Base-by-base conservation (phyloP, 768 basidiomycete species). In the Panaeolus cyanescens region DNA sequence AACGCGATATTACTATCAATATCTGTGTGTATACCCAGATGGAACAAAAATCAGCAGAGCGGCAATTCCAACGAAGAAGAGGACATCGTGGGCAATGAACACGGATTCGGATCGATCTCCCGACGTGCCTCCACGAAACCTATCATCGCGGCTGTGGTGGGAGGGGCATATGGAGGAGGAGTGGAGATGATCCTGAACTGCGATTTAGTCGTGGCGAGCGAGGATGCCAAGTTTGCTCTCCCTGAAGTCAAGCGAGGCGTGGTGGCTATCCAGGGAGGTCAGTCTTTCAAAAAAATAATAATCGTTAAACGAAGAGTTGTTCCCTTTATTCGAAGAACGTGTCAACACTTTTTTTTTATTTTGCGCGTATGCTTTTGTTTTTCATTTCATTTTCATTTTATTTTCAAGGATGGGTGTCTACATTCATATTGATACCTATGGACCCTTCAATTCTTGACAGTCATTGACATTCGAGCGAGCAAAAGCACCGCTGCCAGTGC, bases 231-330 rank as follows among this genome's bases (percentile, higher is more conserved):
- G 59, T 91, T 94, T 63, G 90, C 85, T 4, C 77, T 92, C 25
- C 90, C 90, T 0, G 92, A 93, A 65, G 92, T 92, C 4, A 89
- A 86, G 71, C 81, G 89, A 30, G 92, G 93, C 0, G 91, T 92
- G 7, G 68, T 90, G 31, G 91, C 90, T 12, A 74, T 82, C 12
- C 86, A 88, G 67, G 92, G 92, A 68, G 90, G 90, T 87, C 62
- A 57, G 81, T 76, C n/a, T n/a, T n/a, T n/a, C n/a, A n/a, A n/a
- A n/a, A n/a, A n/a, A n/a, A n/a, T n/a, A n/a, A n/a, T n/a, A n/a
- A n/a, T n/a, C n/a, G n/a, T n/a, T 40, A 40, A 42, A 42, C 39
- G 39, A 42, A 22, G 19, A 42, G 30, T 12, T 12, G n/a, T 45
- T 50, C 45, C 45, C 45, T 50, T 25, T 13, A 50, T 50, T 50